A percentile compares a stretch with the other conserved stretches of the same genome.
These are phyloP conservation scores for Colletotrichum falcatum DNA, from an alignment of 2,329 filamentous ascomycete genomes.

Conservation along the genomic window DNA sequence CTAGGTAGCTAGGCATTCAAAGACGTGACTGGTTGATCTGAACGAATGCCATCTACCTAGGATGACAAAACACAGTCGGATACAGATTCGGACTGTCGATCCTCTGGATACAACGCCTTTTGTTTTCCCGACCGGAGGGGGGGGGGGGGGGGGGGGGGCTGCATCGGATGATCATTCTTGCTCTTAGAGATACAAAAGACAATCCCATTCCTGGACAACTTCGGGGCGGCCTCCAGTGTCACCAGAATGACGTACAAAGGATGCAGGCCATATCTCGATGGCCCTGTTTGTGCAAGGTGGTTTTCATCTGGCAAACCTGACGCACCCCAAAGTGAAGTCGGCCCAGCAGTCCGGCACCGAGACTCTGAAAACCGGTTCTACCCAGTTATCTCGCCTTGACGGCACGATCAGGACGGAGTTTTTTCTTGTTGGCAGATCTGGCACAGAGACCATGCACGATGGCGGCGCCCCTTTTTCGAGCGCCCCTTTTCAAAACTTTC, in stretches of 20 bases:
- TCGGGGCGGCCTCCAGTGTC: constrained; percentile 8
- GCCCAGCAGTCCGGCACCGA: constrained; percentile 26
- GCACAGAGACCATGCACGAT: constrained; percentile 19
- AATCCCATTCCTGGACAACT: constrained; percentile 28
- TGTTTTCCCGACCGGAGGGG: background rate
- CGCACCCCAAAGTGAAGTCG: constrained; percentile 9
- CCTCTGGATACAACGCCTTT: constrained; percentile 18
- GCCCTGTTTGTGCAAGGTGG: constrained; percentile 6
- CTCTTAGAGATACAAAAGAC: constrained; percentile 13
- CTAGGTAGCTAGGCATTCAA: too few species aligned
- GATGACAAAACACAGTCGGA: constrained; percentile 25
- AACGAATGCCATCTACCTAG: constrained; percentile 1
- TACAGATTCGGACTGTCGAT: background rate
- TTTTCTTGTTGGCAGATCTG: constrained; percentile 11
- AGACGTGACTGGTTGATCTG: constrained; percentile 9
- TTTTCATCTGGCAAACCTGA: background rate
- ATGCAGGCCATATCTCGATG: constrained; percentile 9
- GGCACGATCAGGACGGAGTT: constrained; percentile 16
- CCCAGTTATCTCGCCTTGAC: constrained; percentile 25
- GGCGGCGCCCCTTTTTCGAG: background rate
- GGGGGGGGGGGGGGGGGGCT: background rate
- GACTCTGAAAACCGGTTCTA: constrained; percentile 27
- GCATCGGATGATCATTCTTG: constrained; percentile 16
- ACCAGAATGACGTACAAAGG: constrained; percentile 28
- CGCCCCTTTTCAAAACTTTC: constrained; percentile 1